Evolutionary conservation across 73 alveolate genomes (phyloP).

Genomic region (Urostyla sp.): DNA sequence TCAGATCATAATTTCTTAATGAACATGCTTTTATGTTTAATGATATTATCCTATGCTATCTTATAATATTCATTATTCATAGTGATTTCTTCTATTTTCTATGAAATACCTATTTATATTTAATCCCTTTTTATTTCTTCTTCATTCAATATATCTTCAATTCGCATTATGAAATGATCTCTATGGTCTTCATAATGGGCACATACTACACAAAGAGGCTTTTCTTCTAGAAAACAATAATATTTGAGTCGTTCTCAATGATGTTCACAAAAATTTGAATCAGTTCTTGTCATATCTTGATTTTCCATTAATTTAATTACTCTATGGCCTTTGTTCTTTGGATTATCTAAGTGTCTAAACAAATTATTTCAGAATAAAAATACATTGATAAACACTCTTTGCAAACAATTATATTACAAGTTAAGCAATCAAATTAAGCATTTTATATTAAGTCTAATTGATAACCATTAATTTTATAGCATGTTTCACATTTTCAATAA

Average conservation of each 20-base stretch:
- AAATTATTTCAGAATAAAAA: neutral
- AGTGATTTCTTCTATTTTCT: neutral
- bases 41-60: conserved; percentile 15
- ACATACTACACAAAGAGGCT: conserved; percentile 41
- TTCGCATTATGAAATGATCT: conserved; percentile 7
- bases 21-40: neutral
- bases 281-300: conserved; percentile 4
- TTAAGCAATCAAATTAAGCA: conserved; percentile 71
- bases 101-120: neutral
- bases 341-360: conserved; percentile 54
- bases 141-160: neutral
- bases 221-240: conserved; percentile 36
- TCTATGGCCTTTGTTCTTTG: conserved; percentile 67
- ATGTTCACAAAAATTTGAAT: conserved; percentile 16
- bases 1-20: conserved; percentile 20
- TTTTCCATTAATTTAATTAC: conserved; percentile 32
- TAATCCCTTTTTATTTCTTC: neutral
- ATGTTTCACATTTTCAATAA: conserved; percentile 33
- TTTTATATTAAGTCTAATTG: conserved; percentile 18
- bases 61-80: conserved; percentile 10
- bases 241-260: conserved; percentile 29
- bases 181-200: conserved; percentile 55
- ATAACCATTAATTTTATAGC: neutral
- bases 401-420: conserved; percentile 71
- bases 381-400: conserved; percentile 58